Evolutionary conservation across 306 rosid genomes (phyloP), one percentile per base, ranked within the genome.

Genomic region (Fagus crenata): DNA sequence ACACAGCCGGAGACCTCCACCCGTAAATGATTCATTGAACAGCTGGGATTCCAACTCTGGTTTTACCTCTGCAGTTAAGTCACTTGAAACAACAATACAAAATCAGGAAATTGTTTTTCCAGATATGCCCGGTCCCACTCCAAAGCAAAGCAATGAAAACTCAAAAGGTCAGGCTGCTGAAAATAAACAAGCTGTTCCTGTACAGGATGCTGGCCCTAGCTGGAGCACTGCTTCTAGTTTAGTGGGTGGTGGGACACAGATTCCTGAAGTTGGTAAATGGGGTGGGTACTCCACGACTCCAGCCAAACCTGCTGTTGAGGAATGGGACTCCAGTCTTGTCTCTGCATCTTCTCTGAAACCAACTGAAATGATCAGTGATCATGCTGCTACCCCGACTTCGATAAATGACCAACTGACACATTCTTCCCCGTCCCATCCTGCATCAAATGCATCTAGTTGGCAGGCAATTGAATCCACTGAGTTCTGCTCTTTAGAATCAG

Each of bases 401-500:
- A 77, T 90, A 56, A 86, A 75, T 76, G 82, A 71, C 32, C 88
- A 84, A 71, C 82, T 79, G 18, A 84, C 82, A 5, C 86, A 82
- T 56, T 82, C 87, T 70, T 75, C 89, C 39, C 89, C 93, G 7
- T 79, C 92, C 76, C 90, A 81, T 84, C 91, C 89, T 17, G 71
- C 84, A 41, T 87, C 91, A 56, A 81, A 75, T 80, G 53, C 86
- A 33, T 79, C 96, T 68, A 75, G 88, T 72, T 95, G 97, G 98
- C 92, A 78, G 78, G 92, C 86, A 80, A 84, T 94, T 58, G 97
- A 86, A 42, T 84, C 92, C 49, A 79, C 86, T 81, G 99, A 90
- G 58, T 95, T n/a, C n/a, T n/a, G n/a, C n/a, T n/a, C n/a, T n/a
- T n/a, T 85, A 67, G 96, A 92, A 75, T 91, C 99, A 43, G 96